These are phyloP conservation scores for Botryobasidium botryosum DNA, from an alignment of 768 basidiomycete species.

Conservation along the genomic window DNA sequence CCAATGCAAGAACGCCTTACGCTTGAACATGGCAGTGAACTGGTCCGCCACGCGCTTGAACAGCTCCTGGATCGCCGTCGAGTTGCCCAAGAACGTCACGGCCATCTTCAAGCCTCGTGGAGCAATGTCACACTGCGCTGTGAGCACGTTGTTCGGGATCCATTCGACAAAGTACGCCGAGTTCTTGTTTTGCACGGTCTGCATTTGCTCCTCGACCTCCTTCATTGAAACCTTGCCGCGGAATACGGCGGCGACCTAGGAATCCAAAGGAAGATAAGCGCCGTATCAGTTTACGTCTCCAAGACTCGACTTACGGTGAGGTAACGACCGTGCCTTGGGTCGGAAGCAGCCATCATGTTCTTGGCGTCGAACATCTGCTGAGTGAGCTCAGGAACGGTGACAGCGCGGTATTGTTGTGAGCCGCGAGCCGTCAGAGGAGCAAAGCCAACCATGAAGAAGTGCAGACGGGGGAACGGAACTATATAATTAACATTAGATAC, in stretches of 20 bases:
- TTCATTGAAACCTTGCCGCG: conserved; percentile 99
- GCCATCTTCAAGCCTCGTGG: conserved; percentile 94
- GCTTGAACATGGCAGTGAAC: conserved; percentile 97
- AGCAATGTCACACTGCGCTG: conserved; percentile 95
- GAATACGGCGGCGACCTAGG: conserved; percentile 83
- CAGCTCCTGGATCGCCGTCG: conserved; percentile 90
- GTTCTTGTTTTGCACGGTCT: conserved; percentile 94
- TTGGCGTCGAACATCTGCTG: conserved; percentile 99
- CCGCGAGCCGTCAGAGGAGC: conserved; percentile 90
- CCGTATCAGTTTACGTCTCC: neutral
- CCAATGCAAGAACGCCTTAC: conserved; percentile 98
- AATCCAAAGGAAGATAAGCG: neutral
- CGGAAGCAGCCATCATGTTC: conserved; percentile 99
- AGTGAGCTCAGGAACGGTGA: conserved; percentile 93
- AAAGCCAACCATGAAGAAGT: conserved; percentile 98
- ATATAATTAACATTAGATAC: conserved; percentile 7
- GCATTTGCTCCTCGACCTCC: conserved; percentile 99
- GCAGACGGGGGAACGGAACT: conserved; percentile 98
- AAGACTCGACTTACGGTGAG: conserved; percentile 48
- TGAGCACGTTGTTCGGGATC: conserved; percentile 98
- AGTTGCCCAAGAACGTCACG: conserved; percentile 94
- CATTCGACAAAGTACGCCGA: conserved; percentile 97
- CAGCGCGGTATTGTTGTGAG: conserved; percentile 88
- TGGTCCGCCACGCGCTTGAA: conserved; percentile 99
- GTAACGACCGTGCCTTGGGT: conserved; percentile 94